Evolutionary conservation across 495 filamentous ascomycete species (phyloP).

Genomic region (Talaromyces adpressus): DNA sequence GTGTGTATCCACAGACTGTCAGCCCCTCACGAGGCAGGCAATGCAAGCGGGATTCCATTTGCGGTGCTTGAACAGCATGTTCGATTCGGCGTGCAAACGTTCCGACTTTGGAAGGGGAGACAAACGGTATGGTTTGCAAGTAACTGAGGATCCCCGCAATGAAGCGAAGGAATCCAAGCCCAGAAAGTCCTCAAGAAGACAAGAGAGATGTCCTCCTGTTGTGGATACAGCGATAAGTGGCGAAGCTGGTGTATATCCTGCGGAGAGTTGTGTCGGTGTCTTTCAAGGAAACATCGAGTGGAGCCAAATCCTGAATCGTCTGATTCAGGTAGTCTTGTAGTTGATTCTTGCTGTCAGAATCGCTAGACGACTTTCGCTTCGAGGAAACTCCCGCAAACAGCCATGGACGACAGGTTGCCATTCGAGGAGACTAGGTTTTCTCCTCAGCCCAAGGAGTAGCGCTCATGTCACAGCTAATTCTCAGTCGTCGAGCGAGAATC

Average conservation of each 20-base stretch:
- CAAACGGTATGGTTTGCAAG: not conserved
- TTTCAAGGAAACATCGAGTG: constrained; percentile 24
- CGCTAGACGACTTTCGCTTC: not conserved
- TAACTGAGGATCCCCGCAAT: not conserved
- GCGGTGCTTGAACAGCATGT: not conserved
- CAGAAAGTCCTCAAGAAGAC: not conserved
- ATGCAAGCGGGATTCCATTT: not conserved
- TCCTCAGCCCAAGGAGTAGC: not conserved
- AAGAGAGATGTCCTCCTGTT: not conserved
- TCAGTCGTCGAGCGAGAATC: no score
- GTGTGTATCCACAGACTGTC: not conserved
- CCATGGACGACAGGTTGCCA: not conserved
- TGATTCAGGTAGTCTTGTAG: constrained; percentile 29
- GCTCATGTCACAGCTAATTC: no score
- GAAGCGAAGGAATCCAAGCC: not conserved
- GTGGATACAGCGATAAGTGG: not conserved
- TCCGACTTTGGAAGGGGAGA: not conserved
- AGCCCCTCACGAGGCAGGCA: not conserved
- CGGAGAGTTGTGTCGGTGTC: constrained; percentile 28
- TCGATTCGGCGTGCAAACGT: no score
- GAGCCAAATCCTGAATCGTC: constrained; percentile 24
- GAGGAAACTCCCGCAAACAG: not conserved
- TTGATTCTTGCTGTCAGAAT: constrained; percentile 2
- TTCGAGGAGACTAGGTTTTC: not conserved
- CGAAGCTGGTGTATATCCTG: constrained; percentile 17